Percentiles rank a stretch among this genome's conserved stretches.
phyloP scores from a whole-genome alignment of 352 stramenopile genomes.

The Phytopythium litorale region DNA sequence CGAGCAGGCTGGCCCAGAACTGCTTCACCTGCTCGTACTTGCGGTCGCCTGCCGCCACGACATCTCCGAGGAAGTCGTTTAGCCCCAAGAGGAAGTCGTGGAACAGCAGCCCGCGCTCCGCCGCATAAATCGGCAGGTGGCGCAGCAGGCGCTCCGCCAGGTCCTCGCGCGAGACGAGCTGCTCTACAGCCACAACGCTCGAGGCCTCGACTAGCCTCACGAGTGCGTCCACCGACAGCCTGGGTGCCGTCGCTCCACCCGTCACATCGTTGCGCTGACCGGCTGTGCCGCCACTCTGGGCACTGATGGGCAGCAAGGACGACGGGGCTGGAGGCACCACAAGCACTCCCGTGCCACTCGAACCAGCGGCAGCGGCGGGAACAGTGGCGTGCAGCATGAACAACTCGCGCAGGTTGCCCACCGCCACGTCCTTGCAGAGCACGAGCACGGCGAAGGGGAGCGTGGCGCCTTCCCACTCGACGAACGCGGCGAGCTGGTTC shows the following conservation, averaged over 20 bases:
- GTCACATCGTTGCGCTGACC: conserved; percentile 3
- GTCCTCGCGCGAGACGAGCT: conserved; percentile 25
- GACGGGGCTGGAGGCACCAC: not conserved
- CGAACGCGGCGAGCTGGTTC: conserved; percentile 38
- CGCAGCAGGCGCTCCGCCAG: conserved; percentile 21
- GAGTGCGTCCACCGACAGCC: conserved; percentile 37
- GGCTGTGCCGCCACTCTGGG: conserved; percentile 1
- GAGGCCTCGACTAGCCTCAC: conserved; percentile 47
- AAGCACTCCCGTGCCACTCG: not conserved
- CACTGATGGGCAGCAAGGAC: not conserved
- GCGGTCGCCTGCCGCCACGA: conserved; percentile 23
- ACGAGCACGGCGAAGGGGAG: conserved; percentile 45
- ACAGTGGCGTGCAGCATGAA: conserved; percentile 40
- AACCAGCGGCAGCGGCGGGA: not conserved
- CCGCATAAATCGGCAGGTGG: conserved; percentile 39
- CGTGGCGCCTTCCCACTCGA: conserved; percentile 46
- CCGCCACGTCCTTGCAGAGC: conserved; percentile 45
- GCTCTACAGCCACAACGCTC: conserved; percentile 28
- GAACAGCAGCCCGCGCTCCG: conserved; percentile 45
- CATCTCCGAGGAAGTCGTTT: conserved; percentile 34
- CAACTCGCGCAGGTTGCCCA: conserved; percentile 45
- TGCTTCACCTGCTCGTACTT: conserved; percentile 35
- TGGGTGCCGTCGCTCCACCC: conserved; percentile 9
- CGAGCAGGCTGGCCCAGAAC: conserved; percentile 54
- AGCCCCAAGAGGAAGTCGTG: conserved; percentile 51